A percentile compares a stretch with the other conserved stretches of the same genome.
Conservation (phyloP, 495 filamentous ascomycete species). For the Penicillium coprophilum region DNA sequence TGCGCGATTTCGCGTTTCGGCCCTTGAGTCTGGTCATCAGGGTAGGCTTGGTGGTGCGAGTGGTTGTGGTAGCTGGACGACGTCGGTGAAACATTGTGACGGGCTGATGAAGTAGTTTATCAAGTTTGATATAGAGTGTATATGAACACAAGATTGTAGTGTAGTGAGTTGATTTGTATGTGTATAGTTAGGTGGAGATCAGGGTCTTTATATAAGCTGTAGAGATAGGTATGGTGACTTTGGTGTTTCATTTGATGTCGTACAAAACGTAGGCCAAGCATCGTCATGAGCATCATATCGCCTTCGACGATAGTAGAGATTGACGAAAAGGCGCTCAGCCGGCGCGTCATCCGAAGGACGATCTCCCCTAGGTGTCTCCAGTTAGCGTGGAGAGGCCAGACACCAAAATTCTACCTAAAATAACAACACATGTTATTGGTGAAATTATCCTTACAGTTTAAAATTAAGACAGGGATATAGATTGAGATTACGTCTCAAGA, state of each 20-base stretch:
- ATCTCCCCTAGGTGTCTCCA: constrained; percentile 13
- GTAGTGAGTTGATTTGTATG: background rate
- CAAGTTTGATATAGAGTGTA: background rate
- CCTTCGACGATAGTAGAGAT: constrained; percentile 7
- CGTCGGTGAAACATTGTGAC: constrained; percentile 32
- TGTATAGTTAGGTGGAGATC: background rate
- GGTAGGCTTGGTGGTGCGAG: constrained; percentile 50
- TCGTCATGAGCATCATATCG: constrained; percentile 11
- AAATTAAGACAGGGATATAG: constrained; percentile 1
- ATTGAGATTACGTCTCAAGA: constrained; percentile 5
- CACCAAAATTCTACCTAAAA: background rate
- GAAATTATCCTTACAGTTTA: background rate
- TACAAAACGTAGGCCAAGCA: constrained; percentile 23
- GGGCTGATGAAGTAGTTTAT: background rate
- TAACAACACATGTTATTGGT: background rate
- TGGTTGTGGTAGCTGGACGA: constrained; percentile 28
- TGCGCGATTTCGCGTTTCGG: constrained; percentile 26
- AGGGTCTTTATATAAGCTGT: constrained; percentile 9
- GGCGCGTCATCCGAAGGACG: constrained; percentile 26
- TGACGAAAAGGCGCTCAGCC: constrained; percentile 16
- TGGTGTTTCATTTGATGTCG: background rate
- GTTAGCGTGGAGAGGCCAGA: background rate
- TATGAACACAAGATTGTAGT: background rate
- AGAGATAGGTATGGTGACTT: background rate
- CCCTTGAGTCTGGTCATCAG: constrained; percentile 35